A percentile compares a stretch with the other conserved stretches of the same genome.
Evolutionary conservation across 148 eudicot genomes (phyloP).

Genomic region (Camellia sinensis): DNA sequence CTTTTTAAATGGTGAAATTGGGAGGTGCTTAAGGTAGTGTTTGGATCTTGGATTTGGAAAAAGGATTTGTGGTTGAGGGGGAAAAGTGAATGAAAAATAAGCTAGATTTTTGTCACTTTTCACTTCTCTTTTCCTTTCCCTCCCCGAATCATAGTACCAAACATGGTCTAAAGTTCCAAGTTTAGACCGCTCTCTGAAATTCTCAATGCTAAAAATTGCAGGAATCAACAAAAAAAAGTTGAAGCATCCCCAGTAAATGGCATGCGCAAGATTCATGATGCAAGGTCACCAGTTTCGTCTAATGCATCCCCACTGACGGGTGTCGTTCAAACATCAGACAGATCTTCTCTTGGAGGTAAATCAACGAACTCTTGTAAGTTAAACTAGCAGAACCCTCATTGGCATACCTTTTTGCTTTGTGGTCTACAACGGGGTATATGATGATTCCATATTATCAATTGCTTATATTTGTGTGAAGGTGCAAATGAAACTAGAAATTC

Average conservation of each 20-base stretch:
- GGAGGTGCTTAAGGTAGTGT: not conserved
- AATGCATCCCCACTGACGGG: slow-evolving; percentile 68
- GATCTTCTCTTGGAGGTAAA: slow-evolving; percentile 74
- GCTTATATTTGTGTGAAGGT: slow-evolving; percentile 26
- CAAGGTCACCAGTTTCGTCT: slow-evolving; percentile 41
- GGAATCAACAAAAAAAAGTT: slow-evolving; percentile 46
- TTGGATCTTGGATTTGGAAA: not conserved
- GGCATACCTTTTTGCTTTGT: not conserved
- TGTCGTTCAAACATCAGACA: slow-evolving; percentile 47
- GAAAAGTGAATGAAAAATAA: too few species aligned
- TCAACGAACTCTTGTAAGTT: slow-evolving; percentile 56
- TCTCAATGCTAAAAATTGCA: slow-evolving; percentile 20
- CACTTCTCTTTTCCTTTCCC: too few species aligned
- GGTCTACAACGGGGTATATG: not conserved
- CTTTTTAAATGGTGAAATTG: too few species aligned
- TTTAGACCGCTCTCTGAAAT: not conserved
- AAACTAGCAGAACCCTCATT: not conserved
- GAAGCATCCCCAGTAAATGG: slow-evolving; percentile 39
- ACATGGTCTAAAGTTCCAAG: not conserved
- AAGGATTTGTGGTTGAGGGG: too few species aligned
- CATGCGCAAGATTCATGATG: slow-evolving; percentile 18
- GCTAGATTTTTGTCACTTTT: too few species aligned
- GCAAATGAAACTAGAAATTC: slow-evolving; percentile 37
- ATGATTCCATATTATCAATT: not conserved
- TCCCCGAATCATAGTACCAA: not conserved